Evolutionary conservation across 2,329 filamentous ascomycete genomes (phyloP).

Genomic region (Sclerotinia sclerotiorum): DNA sequence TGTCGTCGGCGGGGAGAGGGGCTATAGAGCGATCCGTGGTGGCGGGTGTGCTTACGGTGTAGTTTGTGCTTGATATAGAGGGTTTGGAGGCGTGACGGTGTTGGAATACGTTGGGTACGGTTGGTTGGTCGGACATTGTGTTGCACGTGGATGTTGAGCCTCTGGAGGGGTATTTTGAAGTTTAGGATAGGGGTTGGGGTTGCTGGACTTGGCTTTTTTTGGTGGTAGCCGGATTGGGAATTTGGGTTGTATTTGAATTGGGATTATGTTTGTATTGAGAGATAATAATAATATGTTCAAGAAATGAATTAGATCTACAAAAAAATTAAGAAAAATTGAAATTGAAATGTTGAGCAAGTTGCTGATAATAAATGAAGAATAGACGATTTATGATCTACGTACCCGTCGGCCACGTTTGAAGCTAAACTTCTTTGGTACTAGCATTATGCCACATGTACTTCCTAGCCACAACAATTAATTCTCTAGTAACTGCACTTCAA

Average conservation of each 20-base stretch:
- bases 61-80: not conserved
- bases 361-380: not conserved
- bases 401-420: not conserved
- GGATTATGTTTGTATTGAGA: not conserved
- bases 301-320: not conserved
- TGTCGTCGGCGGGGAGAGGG: not conserved
- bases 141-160: not conserved
- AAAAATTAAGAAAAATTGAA: not conserved
- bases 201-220: not conserved
- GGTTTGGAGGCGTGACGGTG: not conserved
- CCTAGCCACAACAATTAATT: not conserved
- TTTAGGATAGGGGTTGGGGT: not conserved
- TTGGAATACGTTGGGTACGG: not conserved
- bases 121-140: conserved; percentile 8
- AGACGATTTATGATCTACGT: not conserved
- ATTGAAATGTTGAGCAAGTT: not conserved
- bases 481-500: not conserved
- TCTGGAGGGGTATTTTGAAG: not conserved
- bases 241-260: not conserved
- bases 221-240: not conserved
- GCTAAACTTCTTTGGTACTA: not conserved
- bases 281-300: too few relatives aligned
- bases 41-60: not conserved
- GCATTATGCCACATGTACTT: not conserved
- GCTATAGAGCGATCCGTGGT: not conserved